Base-by-base conservation (phyloP, 805 yeast genomes). In the Yamadazyma endophytica region DNA sequence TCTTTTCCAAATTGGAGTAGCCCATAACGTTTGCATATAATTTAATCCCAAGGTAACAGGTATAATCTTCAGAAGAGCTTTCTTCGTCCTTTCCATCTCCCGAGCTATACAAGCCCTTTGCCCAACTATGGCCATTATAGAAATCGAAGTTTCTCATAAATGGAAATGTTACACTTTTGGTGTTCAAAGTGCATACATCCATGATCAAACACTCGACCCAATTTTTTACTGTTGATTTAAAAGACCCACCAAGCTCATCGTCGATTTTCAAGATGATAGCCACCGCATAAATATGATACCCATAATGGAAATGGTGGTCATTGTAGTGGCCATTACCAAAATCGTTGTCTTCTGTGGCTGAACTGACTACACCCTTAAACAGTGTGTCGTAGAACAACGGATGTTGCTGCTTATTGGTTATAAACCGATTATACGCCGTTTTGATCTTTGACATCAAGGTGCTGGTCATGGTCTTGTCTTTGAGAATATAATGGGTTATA, bases 371-470 rank as follows among this genome's bases (percentile, higher is more conserved):
- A 2, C 96, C 96, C 42, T 74, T 77, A 87, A 89, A 86, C 5
- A 75, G 68, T 2, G 73, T 70, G 43, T 90, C 97, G 52, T 89
- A 90, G 9, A 73, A 73, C 49, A 90, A 70, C 0, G 95, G 95
- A 18, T 71, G 64, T 17, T 59, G 63, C 56, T 89, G 97, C n/a
- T 31, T 35, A 28, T 47, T 47, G 13, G 33, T 35, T 5, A 44
- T 31, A 26, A 47, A 52, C 13, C 32, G 26, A 19, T 36, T 37
- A 24, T 50, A 42, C 8, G 49, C 43, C 15, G 15, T 17, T 28
- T 51, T 49, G 30, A 54, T 15, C 3, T 37, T 32, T 4, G 24
- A 24, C 26, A 50, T 39, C 12, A 47, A 28, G 7, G 34, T 20
- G 7, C 24, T 32, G 9, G 55, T 39, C 14, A 51, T 31, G 2